A percentile compares a stretch with the other conserved stretches of the same genome.
These are phyloP conservation scores for Papiliotrema flavescens DNA, from an alignment of 1,284 basidiomycete species.

Conservation along the genomic window DNA sequence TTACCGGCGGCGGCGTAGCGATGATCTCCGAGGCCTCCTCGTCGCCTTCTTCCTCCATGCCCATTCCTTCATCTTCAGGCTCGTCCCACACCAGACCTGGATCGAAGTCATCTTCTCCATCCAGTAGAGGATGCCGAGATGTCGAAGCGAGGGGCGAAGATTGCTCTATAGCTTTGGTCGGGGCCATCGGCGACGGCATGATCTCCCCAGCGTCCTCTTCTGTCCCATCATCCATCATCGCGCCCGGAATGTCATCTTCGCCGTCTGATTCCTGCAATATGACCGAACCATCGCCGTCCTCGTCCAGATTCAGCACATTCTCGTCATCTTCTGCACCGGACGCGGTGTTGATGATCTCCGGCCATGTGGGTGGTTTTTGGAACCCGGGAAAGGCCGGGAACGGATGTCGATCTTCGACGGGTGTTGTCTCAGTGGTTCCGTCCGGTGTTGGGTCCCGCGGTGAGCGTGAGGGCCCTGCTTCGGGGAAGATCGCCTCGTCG, in stretches of 20 bases:
- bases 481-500: no score
- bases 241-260: slow-evolving; percentile 5
- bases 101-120: slow-evolving; percentile 23
- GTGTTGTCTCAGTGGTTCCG: neutral
- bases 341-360: slow-evolving; percentile 31
- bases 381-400: slow-evolving; percentile 23
- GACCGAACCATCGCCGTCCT: slow-evolving; percentile 1
- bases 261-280: slow-evolving; percentile 1
- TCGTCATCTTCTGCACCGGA: neutral
- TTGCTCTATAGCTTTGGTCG: slow-evolving; percentile 8
- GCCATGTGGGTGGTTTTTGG: slow-evolving; percentile 28
- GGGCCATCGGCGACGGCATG: slow-evolving; percentile 10
- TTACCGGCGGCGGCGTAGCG: neutral
- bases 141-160: neutral
- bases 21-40: slow-evolving; percentile 13
- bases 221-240: neutral
- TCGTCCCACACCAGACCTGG: slow-evolving; percentile 38
- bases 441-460: neutral
- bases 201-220: slow-evolving; percentile 18
- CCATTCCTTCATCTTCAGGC: slow-evolving; percentile 46
- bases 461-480: neutral
- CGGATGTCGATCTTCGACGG: neutral
- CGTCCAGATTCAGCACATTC: neutral
- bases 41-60: slow-evolving; percentile 44
- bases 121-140: neutral